Conservation (phyloP, 73 alveolate species). For the Paramecium octaurelia region DNA sequence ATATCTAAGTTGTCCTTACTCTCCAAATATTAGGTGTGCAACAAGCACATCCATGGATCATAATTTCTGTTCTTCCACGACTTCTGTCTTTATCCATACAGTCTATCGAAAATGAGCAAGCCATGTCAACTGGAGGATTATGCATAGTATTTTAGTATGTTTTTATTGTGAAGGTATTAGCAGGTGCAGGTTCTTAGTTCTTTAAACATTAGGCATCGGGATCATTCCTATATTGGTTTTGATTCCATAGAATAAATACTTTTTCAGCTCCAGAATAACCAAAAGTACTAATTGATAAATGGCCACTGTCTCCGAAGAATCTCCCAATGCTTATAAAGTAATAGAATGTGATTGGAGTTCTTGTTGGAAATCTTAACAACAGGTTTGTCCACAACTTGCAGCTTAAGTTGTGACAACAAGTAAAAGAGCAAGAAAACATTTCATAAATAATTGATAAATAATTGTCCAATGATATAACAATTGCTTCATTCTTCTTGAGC, state of each 20-base stretch:
- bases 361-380: slow-evolving; percentile 41
- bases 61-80: slow-evolving; percentile 66
- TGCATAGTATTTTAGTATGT: slow-evolving; percentile 62
- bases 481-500: background rate
- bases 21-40: slow-evolving; percentile 62
- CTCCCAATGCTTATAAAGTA: slow-evolving; percentile 58
- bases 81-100: slow-evolving; percentile 18
- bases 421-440: background rate
- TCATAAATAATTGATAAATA: background rate
- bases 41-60: slow-evolving; percentile 67
- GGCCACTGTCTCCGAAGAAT: slow-evolving; percentile 61
- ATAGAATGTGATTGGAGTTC: background rate
- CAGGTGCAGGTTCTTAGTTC: slow-evolving; percentile 69
- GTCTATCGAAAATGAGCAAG: slow-evolving; percentile 65
- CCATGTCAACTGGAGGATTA: slow-evolving; percentile 47
- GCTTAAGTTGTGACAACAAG: background rate
- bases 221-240: background rate
- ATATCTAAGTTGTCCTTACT: too few species aligned
- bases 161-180: slow-evolving; percentile 47
- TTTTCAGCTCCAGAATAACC: slow-evolving; percentile 65
- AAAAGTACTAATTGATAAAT: slow-evolving; percentile 44
- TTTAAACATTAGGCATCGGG: slow-evolving; percentile 61
- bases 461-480: background rate
- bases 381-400: background rate
- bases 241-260: background rate